Evolutionary conservation across 768 basidiomycete species (phyloP).

Genomic region (Podaxis sp.): DNA sequence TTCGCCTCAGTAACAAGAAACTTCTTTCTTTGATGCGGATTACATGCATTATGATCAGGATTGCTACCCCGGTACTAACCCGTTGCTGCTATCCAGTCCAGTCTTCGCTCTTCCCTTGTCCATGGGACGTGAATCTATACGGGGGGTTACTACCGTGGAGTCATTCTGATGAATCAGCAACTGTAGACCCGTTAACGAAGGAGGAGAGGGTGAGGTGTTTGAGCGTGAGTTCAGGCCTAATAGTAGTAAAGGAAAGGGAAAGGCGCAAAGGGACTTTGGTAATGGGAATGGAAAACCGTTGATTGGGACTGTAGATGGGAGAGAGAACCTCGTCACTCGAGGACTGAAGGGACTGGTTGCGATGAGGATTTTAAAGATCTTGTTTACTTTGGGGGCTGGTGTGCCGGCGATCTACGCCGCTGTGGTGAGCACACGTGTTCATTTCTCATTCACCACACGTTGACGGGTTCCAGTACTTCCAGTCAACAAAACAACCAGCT

Average conservation of each 20-base stretch:
- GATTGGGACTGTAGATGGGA: conserved; percentile 58
- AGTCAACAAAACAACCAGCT: conserved; percentile 61
- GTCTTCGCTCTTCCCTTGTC: conserved; percentile 27
- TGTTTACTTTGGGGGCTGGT: conserved; percentile 50
- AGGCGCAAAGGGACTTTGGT: conserved; percentile 27
- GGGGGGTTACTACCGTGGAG: conserved; percentile 43
- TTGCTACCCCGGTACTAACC: conserved; percentile 27
- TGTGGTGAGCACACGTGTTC: conserved; percentile 40
- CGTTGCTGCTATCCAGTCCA: conserved; percentile 30
- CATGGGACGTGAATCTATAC: conserved; percentile 38
- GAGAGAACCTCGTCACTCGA: conserved; percentile 59
- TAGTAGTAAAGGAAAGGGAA: conserved; percentile 26
- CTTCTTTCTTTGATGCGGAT: conserved; percentile 18
- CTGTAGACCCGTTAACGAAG: conserved; percentile 51
- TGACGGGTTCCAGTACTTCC: conserved; percentile 23
- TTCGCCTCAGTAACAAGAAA: conserved; percentile 30
- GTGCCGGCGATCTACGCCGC: conserved; percentile 64
- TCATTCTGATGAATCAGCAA: conserved; percentile 33
- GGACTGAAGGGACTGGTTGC: conserved; percentile 59
- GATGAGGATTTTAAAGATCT: conserved; percentile 45
- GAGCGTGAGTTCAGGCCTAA: conserved; percentile 62
- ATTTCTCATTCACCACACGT: background rate
- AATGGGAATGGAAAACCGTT: conserved; percentile 49
- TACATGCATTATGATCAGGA: conserved; percentile 26
- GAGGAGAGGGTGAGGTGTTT: conserved; percentile 70